Base-by-base conservation (phyloP, 2,329 filamentous ascomycete species). In the Herpotrichia juniperi region DNA sequence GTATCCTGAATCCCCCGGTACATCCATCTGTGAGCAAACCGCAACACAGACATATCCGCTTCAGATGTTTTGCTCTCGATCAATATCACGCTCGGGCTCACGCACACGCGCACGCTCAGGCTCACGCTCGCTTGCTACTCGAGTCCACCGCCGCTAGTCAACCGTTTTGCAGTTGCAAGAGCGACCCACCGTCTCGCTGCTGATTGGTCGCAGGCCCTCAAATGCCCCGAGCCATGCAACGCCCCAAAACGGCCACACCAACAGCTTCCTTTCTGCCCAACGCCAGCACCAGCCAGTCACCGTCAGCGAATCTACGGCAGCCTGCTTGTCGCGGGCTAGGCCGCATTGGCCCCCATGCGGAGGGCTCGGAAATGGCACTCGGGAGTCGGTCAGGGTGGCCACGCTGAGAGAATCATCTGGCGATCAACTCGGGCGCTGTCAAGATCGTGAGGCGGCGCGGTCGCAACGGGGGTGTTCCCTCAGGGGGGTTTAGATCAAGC, bases 111-210 rank as follows among this genome's bases (percentile, higher is more conserved):
- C 21, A 39, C 45, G 7, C 50, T 46, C 46, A 30, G 4, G 34
- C 10, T 26, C 4, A 31, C 17, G 21, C 51, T 54, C 51, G 51
- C 51, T 53, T 53, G 51, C 35, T 53, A 46, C 35, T 66, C 67
- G 58, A 67, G 56, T 64, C 60, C 54, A 42, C 51, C 49, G 37
- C 37, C 48, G 58, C 63, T 71, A 70, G 67, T 63, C 61, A 59
- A 65, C 68, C 69, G 69, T 71, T 72, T 62, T 59, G 59, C 64
- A 63, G 62, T 67, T 63, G 64, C 67, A 68, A 62, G 47, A 53
- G 54, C 59, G 58, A 43, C 60, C 67, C 62, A 61, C 67, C 50
- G 31, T 28, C 51, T 40, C 28, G 28, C 42, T 10, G 12, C 32
- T 52, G 32, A 68, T 68, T 64, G 56, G 61, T 25, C 43, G 43